Conservation (phyloP, 2,329 filamentous ascomycete species). For the Anisogramma anomala region DNA sequence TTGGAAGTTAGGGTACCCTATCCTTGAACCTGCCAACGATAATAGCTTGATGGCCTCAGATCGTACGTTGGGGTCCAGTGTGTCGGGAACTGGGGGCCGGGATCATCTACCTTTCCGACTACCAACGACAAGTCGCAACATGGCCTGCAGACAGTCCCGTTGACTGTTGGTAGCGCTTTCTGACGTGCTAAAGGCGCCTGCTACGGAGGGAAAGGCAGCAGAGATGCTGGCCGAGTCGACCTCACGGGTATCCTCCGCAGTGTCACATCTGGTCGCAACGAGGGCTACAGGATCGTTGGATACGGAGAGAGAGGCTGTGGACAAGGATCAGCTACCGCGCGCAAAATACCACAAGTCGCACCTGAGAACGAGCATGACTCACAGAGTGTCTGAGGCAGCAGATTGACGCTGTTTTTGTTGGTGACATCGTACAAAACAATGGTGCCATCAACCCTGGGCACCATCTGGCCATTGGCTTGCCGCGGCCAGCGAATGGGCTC, state of each 20-base stretch:
- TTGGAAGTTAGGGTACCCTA: not conserved
- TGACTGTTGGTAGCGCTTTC: constrained; percentile 58
- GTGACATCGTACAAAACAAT: constrained; percentile 82
- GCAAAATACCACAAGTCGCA: not conserved
- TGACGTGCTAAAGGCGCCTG: constrained; percentile 65
- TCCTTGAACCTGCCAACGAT: not conserved
- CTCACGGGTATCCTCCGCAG: constrained; percentile 55
- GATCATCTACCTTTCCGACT: constrained; percentile 51
- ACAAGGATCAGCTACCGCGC: constrained; percentile 4
- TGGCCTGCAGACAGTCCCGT: constrained; percentile 62
- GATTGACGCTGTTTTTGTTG: constrained; percentile 60
- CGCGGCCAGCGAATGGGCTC: constrained; percentile 55
- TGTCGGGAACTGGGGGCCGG: constrained; percentile 3
- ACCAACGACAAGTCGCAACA: constrained; percentile 60
- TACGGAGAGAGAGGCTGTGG: constrained; percentile 59
- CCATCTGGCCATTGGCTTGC: constrained; percentile 55
- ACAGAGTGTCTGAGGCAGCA: constrained; percentile 69
- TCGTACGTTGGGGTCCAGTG: constrained; percentile 6
- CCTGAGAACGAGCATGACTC: constrained; percentile 29
- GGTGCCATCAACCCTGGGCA: constrained; percentile 71
- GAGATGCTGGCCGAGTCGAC: constrained; percentile 57
- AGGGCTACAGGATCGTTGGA: constrained; percentile 66
- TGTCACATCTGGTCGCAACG: constrained; percentile 84
- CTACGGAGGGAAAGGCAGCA: constrained; percentile 53
- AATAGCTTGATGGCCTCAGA: too few relatives aligned